A percentile compares a stretch with the other conserved stretches of the same genome.
Conservation (phyloP, 306 rosid genomes). For the Malus sieversii region DNA sequence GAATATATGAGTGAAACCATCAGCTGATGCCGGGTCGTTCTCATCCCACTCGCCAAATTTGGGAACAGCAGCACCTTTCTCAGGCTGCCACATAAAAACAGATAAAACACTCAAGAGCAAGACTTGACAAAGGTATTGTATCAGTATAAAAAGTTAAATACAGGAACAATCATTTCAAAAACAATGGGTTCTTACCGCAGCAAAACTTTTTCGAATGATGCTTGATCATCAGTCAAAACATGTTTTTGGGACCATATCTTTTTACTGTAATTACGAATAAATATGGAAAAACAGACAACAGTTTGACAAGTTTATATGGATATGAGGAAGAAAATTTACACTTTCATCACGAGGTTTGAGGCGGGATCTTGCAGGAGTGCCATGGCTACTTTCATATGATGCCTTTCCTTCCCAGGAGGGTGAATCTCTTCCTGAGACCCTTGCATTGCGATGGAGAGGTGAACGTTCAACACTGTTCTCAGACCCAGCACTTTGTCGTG, state of each 20-base stretch:
- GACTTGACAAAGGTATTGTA: neutral
- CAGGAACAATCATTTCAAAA: neutral
- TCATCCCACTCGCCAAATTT: slow-evolving; percentile 96
- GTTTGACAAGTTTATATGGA: neutral
- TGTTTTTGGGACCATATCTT: neutral
- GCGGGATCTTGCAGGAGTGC: slow-evolving; percentile 70
- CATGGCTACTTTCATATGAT: slow-evolving; percentile 59
- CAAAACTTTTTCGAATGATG: neutral
- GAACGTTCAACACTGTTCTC: slow-evolving; percentile 75
- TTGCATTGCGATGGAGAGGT: slow-evolving; percentile 74
- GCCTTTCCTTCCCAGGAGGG: slow-evolving; percentile 60
- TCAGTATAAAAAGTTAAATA: neutral
- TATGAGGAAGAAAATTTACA: slow-evolving; percentile 37
- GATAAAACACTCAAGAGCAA: slow-evolving; percentile 9
- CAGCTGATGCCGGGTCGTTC: slow-evolving; percentile 69
- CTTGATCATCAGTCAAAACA: neutral
- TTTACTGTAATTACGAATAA: neutral
- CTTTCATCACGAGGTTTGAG: slow-evolving; percentile 63
- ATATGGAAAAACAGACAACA: neutral
- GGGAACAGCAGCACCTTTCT: slow-evolving; percentile 88
- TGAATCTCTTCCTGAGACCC: slow-evolving; percentile 49
- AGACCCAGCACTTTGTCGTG: slow-evolving; percentile 45
- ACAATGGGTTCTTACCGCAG: neutral
- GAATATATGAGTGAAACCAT: slow-evolving; percentile 82
- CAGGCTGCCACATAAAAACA: slow-evolving; percentile 48